Conservation (phyloP, 495 filamentous ascomycete genomes). For the Neurospora sp. region DNA sequence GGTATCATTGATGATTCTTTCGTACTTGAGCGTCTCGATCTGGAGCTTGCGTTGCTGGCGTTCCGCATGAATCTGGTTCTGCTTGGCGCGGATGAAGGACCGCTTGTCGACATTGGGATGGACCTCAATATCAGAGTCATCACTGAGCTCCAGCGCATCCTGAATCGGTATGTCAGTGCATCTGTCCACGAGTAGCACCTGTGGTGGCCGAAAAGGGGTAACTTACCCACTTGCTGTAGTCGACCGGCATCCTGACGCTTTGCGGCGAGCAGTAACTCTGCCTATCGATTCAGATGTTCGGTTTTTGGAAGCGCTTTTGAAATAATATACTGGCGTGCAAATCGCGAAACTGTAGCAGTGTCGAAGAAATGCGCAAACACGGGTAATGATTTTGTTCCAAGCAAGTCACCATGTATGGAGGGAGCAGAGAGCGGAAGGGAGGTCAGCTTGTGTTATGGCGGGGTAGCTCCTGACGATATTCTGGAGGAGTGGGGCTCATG, state of each 20-base stretch:
- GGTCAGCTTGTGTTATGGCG: neutral
- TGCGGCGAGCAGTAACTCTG: neutral
- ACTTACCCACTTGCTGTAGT: slow-evolving; percentile 89
- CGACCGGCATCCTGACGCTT: slow-evolving; percentile 60
- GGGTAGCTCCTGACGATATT: neutral
- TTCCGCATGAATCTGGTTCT: slow-evolving; percentile 89
- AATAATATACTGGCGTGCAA: neutral
- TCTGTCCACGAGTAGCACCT: neutral
- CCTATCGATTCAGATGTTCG: neutral
- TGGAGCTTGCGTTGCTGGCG: slow-evolving; percentile 72
- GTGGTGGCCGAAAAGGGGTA: neutral
- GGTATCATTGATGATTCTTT: slow-evolving; percentile 86
- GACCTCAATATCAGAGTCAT: slow-evolving; percentile 96
- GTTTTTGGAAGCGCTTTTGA: neutral
- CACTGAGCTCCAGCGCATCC: slow-evolving; percentile 90
- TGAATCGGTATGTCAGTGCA: slow-evolving; percentile 12
- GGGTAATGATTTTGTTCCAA: neutral
- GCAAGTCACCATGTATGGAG: neutral
- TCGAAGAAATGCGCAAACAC: neutral
- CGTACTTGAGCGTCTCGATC: slow-evolving; percentile 86
- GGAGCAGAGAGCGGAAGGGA: neutral
- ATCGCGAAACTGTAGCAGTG: neutral
- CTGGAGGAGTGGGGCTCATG: neutral
- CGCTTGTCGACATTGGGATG: slow-evolving; percentile 98
- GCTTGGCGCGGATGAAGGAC: slow-evolving; percentile 97